phyloP scores from a whole-genome alignment of 2,329 filamentous ascomycete species.

The Fusarium sterilihyphosum region DNA sequence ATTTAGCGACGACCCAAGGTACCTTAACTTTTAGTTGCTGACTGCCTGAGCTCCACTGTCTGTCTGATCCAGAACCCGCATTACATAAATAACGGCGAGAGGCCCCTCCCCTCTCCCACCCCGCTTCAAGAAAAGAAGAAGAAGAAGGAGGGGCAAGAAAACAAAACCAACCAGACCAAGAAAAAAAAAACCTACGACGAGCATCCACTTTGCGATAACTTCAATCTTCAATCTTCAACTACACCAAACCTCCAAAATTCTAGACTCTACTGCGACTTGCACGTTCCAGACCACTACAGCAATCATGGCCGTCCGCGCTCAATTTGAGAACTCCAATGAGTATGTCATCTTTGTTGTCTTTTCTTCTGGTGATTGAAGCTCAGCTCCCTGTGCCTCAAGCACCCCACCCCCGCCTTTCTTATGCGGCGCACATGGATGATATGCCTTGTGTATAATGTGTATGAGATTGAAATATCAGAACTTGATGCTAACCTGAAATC shows the following conservation, averaged over 20 bases:
- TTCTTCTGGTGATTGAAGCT: constrained; percentile 10
- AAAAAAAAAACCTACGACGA: constrained; percentile 34
- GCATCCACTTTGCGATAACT: constrained; percentile 35
- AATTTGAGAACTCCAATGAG: constrained; percentile 94
- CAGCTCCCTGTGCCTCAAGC: constrained; percentile 19
- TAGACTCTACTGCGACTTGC: constrained; percentile 24
- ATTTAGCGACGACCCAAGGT: not conserved
- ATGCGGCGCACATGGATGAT: not conserved
- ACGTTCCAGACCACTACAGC: constrained; percentile 29
- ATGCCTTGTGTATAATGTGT: not conserved
- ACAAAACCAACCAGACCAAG: not conserved
- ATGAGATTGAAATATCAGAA: not conserved
- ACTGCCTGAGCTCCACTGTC: constrained; percentile 4
- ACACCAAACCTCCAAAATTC: constrained; percentile 24
- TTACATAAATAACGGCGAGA: constrained; percentile 41
- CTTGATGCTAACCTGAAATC: constrained; percentile 12
- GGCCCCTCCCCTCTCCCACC: constrained; percentile 14
- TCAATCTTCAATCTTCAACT: not conserved
- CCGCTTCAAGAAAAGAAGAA: not conserved
- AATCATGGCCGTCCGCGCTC: constrained; percentile 74
- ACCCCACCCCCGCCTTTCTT: constrained; percentile 43
- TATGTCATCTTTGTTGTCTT: constrained; percentile 56
- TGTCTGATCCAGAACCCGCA: not conserved
- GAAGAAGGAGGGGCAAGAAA: not conserved
- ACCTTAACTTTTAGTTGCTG: not conserved